Conservation (phyloP, 2,329 filamentous ascomycete species). For the Lasiodiplodia sp. region DNA sequence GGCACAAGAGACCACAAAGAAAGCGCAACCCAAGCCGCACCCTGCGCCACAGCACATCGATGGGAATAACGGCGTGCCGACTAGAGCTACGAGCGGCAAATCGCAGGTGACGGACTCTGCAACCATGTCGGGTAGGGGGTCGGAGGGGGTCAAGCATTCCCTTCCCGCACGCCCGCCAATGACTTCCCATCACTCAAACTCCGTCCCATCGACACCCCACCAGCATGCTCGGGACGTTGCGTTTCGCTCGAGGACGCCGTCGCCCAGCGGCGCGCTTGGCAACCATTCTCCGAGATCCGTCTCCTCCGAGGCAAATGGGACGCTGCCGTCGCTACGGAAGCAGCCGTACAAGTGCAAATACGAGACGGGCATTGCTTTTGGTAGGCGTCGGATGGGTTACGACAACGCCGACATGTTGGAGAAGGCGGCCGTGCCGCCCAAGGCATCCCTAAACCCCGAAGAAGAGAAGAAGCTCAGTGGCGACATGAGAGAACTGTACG, state of each 20-base stretch:
- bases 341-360: slow-evolving; percentile 77
- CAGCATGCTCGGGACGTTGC: slow-evolving; percentile 86
- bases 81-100: slow-evolving; percentile 45
- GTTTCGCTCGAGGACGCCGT: slow-evolving; percentile 78
- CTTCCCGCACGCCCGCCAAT: slow-evolving; percentile 56
- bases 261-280: slow-evolving; percentile 73
- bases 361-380: slow-evolving; percentile 84
- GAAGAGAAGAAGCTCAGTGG: slow-evolving; percentile 67
- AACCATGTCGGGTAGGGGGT: slow-evolving; percentile 41
- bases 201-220: slow-evolving; percentile 91
- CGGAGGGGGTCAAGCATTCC: slow-evolving; percentile 36
- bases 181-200: slow-evolving; percentile 76
- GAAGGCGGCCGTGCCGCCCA: slow-evolving; percentile 71
- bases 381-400: slow-evolving; percentile 89
- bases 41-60: slow-evolving; percentile 43
- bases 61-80: slow-evolving; percentile 45
- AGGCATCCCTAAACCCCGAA: slow-evolving; percentile 55
- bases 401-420: slow-evolving; percentile 84
- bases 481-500: slow-evolving; percentile 86
- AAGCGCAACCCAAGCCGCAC: slow-evolving; percentile 36
- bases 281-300: slow-evolving; percentile 89
- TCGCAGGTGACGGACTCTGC: slow-evolving; percentile 47
- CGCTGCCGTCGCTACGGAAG: slow-evolving; percentile 71
- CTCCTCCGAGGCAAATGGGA: slow-evolving; percentile 85
- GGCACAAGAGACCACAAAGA: slow-evolving; percentile 37